Percentiles rank a stretch among this genome's conserved stretches.
Evolutionary conservation across 495 filamentous ascomycete genomes (phyloP).

Genomic region (Aspergillus panamensis): DNA sequence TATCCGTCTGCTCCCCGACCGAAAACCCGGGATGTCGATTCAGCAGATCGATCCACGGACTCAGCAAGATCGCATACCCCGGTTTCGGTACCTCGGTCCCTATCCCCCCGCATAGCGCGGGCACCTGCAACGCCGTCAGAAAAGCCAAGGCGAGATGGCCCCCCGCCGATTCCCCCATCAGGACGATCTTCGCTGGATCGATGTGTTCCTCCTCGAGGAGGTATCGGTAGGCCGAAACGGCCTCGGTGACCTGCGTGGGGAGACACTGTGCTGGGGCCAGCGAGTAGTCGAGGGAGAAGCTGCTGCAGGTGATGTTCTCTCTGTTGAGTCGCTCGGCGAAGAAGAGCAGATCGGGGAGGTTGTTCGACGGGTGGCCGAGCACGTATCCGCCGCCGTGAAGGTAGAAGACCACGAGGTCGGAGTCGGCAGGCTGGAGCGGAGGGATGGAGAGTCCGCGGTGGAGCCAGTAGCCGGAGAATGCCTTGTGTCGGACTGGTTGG

Average conservation of each 20-base stretch:
- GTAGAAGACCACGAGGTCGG: background rate
- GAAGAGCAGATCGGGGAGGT: background rate
- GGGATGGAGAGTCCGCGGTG: background rate
- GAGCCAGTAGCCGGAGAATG: background rate
- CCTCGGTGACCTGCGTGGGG: background rate
- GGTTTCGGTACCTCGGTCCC: background rate
- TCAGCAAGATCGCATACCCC: background rate
- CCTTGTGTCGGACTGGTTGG: background rate
- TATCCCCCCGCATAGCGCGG: background rate
- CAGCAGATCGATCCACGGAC: background rate
- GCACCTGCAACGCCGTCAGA: background rate
- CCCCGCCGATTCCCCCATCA: background rate
- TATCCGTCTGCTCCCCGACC: background rate
- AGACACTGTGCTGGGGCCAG: background rate
- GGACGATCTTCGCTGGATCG: background rate
- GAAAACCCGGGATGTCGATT: background rate
- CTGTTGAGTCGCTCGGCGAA: background rate
- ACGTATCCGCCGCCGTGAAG: background rate
- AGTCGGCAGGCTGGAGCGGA: background rate
- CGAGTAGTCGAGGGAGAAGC: background rate
- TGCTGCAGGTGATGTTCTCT: background rate
- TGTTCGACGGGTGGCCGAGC: background rate
- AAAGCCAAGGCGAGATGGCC: slow-evolving; percentile 1
- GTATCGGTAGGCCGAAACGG: background rate
- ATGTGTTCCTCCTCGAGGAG: background rate